phyloP scores from a whole-genome alignment of 495 filamentous ascomycete genomes.

The Aspergillus bertholletiae region DNA sequence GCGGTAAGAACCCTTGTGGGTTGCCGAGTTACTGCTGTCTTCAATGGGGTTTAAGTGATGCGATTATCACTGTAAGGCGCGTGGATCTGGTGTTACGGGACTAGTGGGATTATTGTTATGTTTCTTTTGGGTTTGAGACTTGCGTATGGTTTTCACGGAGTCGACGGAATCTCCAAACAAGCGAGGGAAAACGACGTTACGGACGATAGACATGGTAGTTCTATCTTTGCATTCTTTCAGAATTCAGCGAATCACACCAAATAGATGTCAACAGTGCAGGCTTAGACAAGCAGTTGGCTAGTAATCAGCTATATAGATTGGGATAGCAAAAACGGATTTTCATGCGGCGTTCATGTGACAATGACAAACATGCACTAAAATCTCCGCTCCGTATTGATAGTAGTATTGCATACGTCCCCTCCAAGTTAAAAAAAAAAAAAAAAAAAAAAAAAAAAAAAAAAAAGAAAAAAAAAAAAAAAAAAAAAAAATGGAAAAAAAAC shows the following conservation, averaged over 20 bases:
- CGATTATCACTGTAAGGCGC: neutral
- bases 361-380: too few relatives aligned
- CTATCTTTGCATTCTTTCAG: slow-evolving; percentile 2
- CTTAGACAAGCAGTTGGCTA: slow-evolving; percentile 4
- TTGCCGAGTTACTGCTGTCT: neutral
- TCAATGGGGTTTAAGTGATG: neutral
- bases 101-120: neutral
- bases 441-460: too few relatives aligned
- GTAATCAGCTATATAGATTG: too few relatives aligned
- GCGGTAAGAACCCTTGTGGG: neutral
- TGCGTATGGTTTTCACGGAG: neutral
- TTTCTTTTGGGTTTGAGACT: neutral
- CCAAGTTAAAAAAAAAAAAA: too few relatives aligned
- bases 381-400: too few relatives aligned
- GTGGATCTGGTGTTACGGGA: neutral
- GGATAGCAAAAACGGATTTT: too few relatives aligned
- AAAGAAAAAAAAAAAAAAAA: too few relatives aligned
- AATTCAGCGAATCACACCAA: neutral
- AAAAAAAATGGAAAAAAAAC: too few relatives aligned
- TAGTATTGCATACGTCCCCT: too few relatives aligned
- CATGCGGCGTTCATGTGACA: too few relatives aligned
- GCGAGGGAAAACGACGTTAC: slow-evolving; percentile 11
- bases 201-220: slow-evolving; percentile 13
- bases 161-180: slow-evolving; percentile 7
- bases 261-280: slow-evolving; percentile 11